Percentiles rank a stretch among this genome's conserved stretches.
Evolutionary conservation across 2,329 filamentous ascomycete species (phyloP).

Genomic region (Mycosphaerella sp.): DNA sequence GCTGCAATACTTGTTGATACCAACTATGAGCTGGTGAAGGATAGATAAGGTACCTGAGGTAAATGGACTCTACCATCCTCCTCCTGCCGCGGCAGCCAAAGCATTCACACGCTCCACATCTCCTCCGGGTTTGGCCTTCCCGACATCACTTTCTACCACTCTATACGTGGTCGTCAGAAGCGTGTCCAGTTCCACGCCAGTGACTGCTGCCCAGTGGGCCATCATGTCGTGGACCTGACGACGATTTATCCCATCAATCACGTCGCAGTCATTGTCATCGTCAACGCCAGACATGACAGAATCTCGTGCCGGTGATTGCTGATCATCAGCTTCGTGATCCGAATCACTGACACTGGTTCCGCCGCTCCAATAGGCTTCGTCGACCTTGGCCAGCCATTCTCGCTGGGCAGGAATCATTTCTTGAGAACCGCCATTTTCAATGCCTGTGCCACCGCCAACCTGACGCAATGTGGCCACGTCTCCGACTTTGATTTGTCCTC

Average conservation of each 20-base stretch:
- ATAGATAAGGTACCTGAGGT: no score
- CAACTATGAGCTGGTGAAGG: no score
- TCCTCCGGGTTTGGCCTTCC: conserved; percentile 60
- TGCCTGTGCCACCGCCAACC: conserved; percentile 27
- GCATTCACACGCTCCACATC: conserved; percentile 80
- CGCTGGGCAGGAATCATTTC: conserved; percentile 66
- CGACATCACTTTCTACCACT: conserved; percentile 90
- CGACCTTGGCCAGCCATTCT: conserved; percentile 72
- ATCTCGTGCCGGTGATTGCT: conserved; percentile 19
- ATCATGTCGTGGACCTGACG: conserved; percentile 62
- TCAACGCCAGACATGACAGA: conserved; percentile 27
- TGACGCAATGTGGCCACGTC: conserved; percentile 53
- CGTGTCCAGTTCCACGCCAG: conserved; percentile 62
- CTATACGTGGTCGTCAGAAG: conserved; percentile 82
- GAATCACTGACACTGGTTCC: conserved; percentile 20
- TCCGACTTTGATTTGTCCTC: conserved; percentile 86
- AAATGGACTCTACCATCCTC: conserved; percentile 64
- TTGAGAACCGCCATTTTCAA: conserved; percentile 34
- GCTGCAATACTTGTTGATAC: no score
- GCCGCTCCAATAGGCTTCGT: conserved; percentile 42
- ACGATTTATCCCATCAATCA: conserved; percentile 52
- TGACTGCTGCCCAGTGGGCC: conserved; percentile 67
- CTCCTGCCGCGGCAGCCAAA: conserved; percentile 82
- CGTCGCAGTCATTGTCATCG: conserved; percentile 14
- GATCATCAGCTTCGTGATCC: conserved; percentile 17